These are phyloP conservation scores for Amanita molliuscula DNA, from an alignment of 768 basidiomycete genomes.

Conservation along the genomic window DNA sequence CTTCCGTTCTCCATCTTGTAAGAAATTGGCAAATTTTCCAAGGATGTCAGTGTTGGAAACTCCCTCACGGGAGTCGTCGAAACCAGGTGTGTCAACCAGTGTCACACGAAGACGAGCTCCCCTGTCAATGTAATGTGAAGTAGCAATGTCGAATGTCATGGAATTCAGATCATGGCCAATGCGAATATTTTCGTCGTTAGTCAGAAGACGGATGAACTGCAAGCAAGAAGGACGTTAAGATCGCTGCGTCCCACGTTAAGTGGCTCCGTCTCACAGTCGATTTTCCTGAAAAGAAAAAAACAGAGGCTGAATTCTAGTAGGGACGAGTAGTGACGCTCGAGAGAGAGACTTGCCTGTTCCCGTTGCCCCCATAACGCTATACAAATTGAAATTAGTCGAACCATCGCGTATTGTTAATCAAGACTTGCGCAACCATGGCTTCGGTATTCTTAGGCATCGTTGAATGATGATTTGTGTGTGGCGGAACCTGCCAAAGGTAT, in stretches of 20 bases:
- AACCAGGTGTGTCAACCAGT: slow-evolving; percentile 34
- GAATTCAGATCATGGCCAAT: slow-evolving; percentile 29
- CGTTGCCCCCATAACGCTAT: neutral
- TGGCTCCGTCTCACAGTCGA: neutral
- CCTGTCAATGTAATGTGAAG: neutral
- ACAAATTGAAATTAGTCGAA: neutral
- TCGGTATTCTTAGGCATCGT: neutral
- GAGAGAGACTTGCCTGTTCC: neutral
- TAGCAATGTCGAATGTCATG: slow-evolving; percentile 22
- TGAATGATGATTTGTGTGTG: no score
- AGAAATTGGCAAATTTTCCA: slow-evolving; percentile 19
- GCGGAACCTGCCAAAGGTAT: no score
- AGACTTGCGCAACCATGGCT: neutral
- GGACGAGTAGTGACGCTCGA: neutral
- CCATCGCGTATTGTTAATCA: neutral
- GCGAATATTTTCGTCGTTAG: slow-evolving; percentile 23
- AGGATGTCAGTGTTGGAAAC: slow-evolving; percentile 24
- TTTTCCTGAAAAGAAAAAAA: neutral
- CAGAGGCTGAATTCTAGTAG: neutral
- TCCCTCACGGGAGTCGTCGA: slow-evolving; percentile 23
- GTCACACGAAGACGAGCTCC: slow-evolving; percentile 13
- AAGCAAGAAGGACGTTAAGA: neutral
- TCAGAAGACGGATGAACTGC: slow-evolving; percentile 30
- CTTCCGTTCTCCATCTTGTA: slow-evolving; percentile 13
- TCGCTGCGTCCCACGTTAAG: neutral